Evolutionary conservation across 192 early-diverging fungal species (phyloP), one percentile per base, ranked within the genome.

Genomic region (Funneliformis mosseae): DNA sequence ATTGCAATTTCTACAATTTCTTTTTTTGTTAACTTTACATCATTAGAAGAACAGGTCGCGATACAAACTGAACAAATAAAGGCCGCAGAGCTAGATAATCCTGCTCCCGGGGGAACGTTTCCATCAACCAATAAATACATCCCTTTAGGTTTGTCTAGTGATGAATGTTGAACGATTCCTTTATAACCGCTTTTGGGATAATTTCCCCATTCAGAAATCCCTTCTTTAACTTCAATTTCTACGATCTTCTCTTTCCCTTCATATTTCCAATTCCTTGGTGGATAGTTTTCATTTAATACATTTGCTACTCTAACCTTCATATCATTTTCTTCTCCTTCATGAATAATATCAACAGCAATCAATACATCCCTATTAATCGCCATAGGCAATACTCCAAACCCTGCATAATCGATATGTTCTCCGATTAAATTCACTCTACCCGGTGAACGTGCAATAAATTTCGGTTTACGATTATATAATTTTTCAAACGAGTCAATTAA

Each of bases 401-500:
- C 97, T 80, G 92, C 93, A 87, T 97, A 97, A 87, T 99, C 97
- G 66, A 99, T 94, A 83, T 99, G 97, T 83, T 99, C 97, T 46
- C 97, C 97, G 82, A 98, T 98, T 43, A 98, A 87, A 87, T 98
- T 98, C 42, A 97, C 96, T n/a, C 96, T 89, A 48, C 97, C 97
- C 5, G 97, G 96, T 4, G 94, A 92, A 42, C 97, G 92, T 48
- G 92, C 94, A 69, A 94, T 91, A 85, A 96, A 96, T 43, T 93
- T 91, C 0, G 96, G 95, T 55, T 83, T 74, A 67, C 80, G 74
- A 67, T 91, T 90, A 73, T 88, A 94, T 14, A 70, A 64, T 4
- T 78, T 71, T 76, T 89, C 76, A 82, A 95, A 95, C 28, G 83
- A 69, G 9, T 55, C 63, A 12, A 80, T 80, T 16, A 93, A 84